Base-by-base conservation (phyloP, 179 eudicot species). In the Spinacia oleracea region DNA sequence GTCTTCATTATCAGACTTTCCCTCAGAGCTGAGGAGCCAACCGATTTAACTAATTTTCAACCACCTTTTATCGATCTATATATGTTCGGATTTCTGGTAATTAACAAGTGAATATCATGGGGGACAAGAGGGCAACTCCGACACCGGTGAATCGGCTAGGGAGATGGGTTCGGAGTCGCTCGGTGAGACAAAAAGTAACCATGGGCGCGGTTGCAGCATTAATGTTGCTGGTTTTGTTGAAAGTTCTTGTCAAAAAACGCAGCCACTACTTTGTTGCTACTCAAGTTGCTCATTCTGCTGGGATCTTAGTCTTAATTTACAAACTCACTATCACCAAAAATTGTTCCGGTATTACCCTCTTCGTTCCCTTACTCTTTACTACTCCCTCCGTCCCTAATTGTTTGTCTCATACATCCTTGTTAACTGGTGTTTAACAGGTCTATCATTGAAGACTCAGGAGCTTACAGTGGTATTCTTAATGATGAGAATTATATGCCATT, bases 391-490 rank as follows among this genome's bases (percentile, higher is more conserved):
- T 35, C 38, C 4, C 4, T 1, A 35, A 35, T 35, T 35, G 4
- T 1, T 35, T 35, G 4, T 35, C 4, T 35, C 38, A 48, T 25
- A 34, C 2, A 10, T 63, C 11, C n/a, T 34, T 32, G 18, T 58
- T n/a, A n/a, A n/a, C n/a, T 69, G 70, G 18, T 9, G 21, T 62
- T 65, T 68, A 38, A 23, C 76, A 94, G 98, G 98, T 43, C 92
- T 95, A 34, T 95, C 98, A 14, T 80, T 93, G 83, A 93, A 83
- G 88, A 85, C 89, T 55, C 98, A 95, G 69, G 98, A 91, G 78
- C 97, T 95, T 62, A 95, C 98, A 45, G 93, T 89, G 0, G 83
- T 90, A 21, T 91, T 87, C 69, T 76, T 90, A 73, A 84, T 87
- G 23, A 89, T 83, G 70, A 86, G 95, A 79, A 69, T 90, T 38